Percentiles rank a stretch among this genome's conserved stretches.
phyloP scores from a whole-genome alignment of 164 flowering plant species.

The Magnolia kwangsiensis region DNA sequence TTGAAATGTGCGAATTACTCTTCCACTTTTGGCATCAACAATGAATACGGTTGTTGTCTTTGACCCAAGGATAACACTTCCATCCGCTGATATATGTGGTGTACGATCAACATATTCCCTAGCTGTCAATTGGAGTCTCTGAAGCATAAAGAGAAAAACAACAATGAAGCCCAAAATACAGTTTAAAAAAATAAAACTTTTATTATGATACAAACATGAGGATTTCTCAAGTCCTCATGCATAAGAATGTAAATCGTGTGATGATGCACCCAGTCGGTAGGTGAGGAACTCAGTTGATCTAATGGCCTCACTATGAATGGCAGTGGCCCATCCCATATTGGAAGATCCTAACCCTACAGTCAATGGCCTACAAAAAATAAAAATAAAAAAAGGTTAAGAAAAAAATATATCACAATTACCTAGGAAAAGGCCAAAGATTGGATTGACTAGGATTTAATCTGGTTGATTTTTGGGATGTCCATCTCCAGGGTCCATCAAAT shows the following conservation, averaged over 20 bases:
- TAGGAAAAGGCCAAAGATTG: not conserved
- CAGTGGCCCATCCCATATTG: too few relatives aligned
- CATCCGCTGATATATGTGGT: slow-evolving; percentile 48
- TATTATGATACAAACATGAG: not conserved
- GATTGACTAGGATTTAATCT: not conserved
- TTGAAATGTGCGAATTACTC: slow-evolving; percentile 22
- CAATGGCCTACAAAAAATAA: too few relatives aligned
- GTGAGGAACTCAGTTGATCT: too few relatives aligned
- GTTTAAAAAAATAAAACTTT: not conserved
- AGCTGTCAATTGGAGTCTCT: slow-evolving; percentile 37
- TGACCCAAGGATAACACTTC: slow-evolving; percentile 43
- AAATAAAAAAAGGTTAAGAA: too few relatives aligned
- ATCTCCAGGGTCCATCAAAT: not conserved
- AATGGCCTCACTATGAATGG: too few relatives aligned
- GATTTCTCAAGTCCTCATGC: not conserved
- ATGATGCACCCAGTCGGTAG: not conserved
- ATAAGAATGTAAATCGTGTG: not conserved
- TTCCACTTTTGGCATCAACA: slow-evolving; percentile 57
- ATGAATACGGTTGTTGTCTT: slow-evolving; percentile 48
- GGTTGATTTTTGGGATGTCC: not conserved
- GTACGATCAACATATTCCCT: slow-evolving; percentile 36
- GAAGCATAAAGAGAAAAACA: slow-evolving; percentile 13
- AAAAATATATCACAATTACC: too few relatives aligned
- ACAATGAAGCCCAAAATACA: not conserved
- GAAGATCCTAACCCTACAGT: too few relatives aligned